Base-by-base conservation (phyloP, 2,329 filamentous ascomycete species). In the Aureobasidium sp. region DNA sequence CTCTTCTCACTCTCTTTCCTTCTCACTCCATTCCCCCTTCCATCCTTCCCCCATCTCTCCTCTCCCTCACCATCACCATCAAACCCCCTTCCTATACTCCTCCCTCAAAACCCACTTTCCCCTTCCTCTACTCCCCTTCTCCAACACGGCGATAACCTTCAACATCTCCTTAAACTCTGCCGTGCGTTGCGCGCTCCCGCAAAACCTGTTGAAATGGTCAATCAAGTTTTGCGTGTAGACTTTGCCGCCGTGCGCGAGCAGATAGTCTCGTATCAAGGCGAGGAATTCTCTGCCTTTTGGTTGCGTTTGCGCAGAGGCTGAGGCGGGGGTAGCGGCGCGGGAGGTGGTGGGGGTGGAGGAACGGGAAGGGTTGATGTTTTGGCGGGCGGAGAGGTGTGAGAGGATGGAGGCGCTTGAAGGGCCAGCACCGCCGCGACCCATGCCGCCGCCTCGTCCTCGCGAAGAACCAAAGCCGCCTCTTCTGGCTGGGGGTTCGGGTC, bases 191-290 rank as follows among this genome's bases (percentile, higher is more conserved):
- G 58, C 58, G 45, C 84, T 88, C 23, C 81, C 82, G 69, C 90
- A 95, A 68, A 85, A 88, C 15, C 84, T 83, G 72, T 92, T 90
- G 73, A 96, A 97, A 69, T 96, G 90, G 68, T 95, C 89, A 25
- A 96, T 88, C 46, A 96, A 74, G 79, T 90, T 86, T 75, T 95
- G 90, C 43, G 88, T 92, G 5, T 89, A 85, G 6, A 89, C 89
- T 35, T 83, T 81, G 3, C 91, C 91, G 10, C 89, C 88, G 60
- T 95, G 90, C 25, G 84, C 80, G 46, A 81, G 79, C 65, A 97
- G 85, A 67, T 91, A 97, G 43, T 87, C 83, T 40, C 86, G 85
- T 60, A 96, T 95, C 67, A 78, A 69, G 33, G 72, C 73, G 15
- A 80, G 66, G 69, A 79, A 78, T 29, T 77, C 75, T 61, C 65